Conservation (phyloP, 208 protist species). For the Leptomonas pyrrhocoris region DNA sequence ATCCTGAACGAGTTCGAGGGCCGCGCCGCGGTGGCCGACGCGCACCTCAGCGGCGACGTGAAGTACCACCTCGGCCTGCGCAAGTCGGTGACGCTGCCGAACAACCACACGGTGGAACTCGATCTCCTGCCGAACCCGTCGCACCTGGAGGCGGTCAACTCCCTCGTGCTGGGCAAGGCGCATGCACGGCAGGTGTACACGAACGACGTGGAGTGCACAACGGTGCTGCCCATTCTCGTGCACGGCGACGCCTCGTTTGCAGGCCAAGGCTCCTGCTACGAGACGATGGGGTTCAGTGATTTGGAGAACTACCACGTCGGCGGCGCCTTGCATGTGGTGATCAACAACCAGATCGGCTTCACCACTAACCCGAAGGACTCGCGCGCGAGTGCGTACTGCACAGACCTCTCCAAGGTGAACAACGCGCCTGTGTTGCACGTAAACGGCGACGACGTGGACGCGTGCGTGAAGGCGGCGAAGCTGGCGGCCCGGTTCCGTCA, state of each 20-base stretch:
- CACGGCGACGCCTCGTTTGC: slow-evolving; percentile 98
- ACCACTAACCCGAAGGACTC: slow-evolving; percentile 95
- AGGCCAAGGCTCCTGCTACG: slow-evolving; percentile 97
- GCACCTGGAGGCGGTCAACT: slow-evolving; percentile 99
- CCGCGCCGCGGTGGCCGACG: slow-evolving; percentile 44
- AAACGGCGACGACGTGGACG: slow-evolving; percentile 97
- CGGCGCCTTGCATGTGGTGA: slow-evolving; percentile 98
- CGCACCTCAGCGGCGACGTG: slow-evolving; percentile 90
- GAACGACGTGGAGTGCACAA: slow-evolving; percentile 73
- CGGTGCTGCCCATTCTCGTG: slow-evolving; percentile 91
- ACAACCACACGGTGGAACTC: slow-evolving; percentile 91
- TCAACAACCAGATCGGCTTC: slow-evolving; percentile 99
- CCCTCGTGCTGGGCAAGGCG: slow-evolving; percentile 97
- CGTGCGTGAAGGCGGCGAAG: slow-evolving; percentile 88
- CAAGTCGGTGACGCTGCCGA: slow-evolving; percentile 66
- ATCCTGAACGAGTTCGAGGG: slow-evolving; percentile 94
- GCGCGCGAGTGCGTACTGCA: slow-evolving; percentile 96
- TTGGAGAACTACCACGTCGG: slow-evolving; percentile 96
- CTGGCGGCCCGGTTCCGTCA: slow-evolving; percentile 94
- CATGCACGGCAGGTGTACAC: slow-evolving; percentile 93
- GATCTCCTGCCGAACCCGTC: slow-evolving; percentile 98
- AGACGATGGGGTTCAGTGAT: slow-evolving; percentile 95
- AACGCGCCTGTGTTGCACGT: slow-evolving; percentile 97
- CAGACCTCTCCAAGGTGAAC: slow-evolving; percentile 96
- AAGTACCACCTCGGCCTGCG: slow-evolving; percentile 98